Evolutionary conservation across 176 grass and related monocot genomes (phyloP).

Genomic region (Panicum miliaceum): DNA sequence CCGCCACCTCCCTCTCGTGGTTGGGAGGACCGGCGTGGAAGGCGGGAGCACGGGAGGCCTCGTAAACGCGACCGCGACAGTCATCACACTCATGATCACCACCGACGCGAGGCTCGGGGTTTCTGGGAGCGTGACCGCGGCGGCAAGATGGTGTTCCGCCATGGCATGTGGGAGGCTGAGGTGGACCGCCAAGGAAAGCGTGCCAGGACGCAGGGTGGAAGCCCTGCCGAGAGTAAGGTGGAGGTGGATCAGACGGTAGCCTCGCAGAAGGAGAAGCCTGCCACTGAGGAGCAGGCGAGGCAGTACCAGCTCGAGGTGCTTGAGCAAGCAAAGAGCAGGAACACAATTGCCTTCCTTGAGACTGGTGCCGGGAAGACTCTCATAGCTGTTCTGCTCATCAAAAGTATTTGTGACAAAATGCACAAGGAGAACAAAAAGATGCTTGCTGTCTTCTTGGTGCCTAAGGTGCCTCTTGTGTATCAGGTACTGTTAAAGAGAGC

Average conservation of each 20-base stretch:
- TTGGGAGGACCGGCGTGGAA: conserved; percentile 54
- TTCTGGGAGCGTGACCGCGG: conserved; percentile 90
- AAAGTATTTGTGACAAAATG: conserved; percentile 66
- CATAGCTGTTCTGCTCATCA: conserved; percentile 91
- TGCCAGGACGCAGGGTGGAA: conserved; percentile 42
- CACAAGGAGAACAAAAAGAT: conserved; percentile 88
- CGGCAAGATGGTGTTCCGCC: conserved; percentile 86
- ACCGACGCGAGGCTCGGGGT: conserved; percentile 65
- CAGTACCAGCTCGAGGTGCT: conserved; percentile 96
- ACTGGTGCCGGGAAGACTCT: conserved; percentile 92
- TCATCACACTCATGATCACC: conserved; percentile 37
- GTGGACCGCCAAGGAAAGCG: conserved; percentile 68
- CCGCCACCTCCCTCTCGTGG: conserved; percentile 27
- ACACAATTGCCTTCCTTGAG: conserved; percentile 94
- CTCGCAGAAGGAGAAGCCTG: conserved; percentile 60
- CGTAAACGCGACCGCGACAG: conserved; percentile 78
- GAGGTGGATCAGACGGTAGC: not conserved
- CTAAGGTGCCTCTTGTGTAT: conserved; percentile 98
- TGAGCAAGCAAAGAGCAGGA: conserved; percentile 91
- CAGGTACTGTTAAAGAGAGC: conserved; percentile 56
- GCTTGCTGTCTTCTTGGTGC: conserved; percentile 88
- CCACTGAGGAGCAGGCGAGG: conserved; percentile 77
- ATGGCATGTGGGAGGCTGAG: conserved; percentile 80
- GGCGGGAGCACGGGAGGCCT: conserved; percentile 58
- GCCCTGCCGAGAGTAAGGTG: conserved; percentile 49